These are phyloP conservation scores for Corynascus novoguineensis DNA, from an alignment of 495 filamentous ascomycete genomes.

Conservation along the genomic window DNA sequence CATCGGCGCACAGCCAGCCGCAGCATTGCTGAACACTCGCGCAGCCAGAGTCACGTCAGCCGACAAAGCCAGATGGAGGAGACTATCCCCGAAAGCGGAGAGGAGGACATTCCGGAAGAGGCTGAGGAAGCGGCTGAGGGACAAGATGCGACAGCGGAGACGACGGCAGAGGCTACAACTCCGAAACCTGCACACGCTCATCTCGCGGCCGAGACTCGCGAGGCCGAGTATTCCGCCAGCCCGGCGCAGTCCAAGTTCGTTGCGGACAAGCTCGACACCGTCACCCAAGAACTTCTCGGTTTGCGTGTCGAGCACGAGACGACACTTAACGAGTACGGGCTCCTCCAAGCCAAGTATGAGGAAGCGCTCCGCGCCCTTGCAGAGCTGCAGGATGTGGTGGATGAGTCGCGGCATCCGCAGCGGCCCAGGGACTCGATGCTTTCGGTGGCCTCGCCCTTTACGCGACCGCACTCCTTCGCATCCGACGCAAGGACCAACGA, in stretches of 20 bases:
- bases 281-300: conserved; percentile 89
- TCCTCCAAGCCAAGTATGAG: conserved; percentile 84
- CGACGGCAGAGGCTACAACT: conserved; percentile 28
- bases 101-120: conserved; percentile 31
- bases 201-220: conserved; percentile 10
- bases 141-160: conserved; percentile 9
- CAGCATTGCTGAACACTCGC: conserved; percentile 44
- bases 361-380: conserved; percentile 76
- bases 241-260: conserved; percentile 81
- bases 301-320: conserved; percentile 84
- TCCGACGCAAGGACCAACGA: conserved; percentile 71
- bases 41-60: conserved; percentile 47
- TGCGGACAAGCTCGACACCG: conserved; percentile 84
- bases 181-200: conserved; percentile 24
- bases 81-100: conserved; percentile 43
- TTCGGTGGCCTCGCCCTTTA: conserved; percentile 53
- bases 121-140: conserved; percentile 27
- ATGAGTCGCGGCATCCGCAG: conserved; percentile 69
- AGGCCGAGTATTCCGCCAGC: conserved; percentile 49
- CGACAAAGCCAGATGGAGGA: conserved; percentile 48
- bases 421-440: conserved; percentile 45
- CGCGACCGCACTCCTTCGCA: conserved; percentile 88
- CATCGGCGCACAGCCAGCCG: conserved; percentile 39
- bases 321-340: conserved; percentile 72
- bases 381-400: conserved; percentile 76